Evolutionary conservation across 768 basidiomycete species (phyloP), one percentile per base, ranked within the genome.

Genomic region (Termitomyces sp.): DNA sequence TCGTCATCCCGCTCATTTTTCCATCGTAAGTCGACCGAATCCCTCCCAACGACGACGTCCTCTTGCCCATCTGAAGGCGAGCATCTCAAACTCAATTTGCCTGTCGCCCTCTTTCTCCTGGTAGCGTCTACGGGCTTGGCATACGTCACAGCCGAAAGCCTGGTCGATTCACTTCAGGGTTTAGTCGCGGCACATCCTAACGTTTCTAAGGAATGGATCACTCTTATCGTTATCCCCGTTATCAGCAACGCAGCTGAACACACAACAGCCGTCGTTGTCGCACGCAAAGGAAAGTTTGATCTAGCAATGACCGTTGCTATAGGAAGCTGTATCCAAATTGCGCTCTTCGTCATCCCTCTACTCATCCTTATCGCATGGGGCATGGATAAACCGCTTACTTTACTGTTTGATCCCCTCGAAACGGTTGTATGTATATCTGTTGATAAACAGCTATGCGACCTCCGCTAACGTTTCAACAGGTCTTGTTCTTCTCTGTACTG

Each of bases 191-290:
- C 67, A 16, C 68, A 75, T 50, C 71, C 72, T 9, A 65, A 54
- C 43, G 63, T 78, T 16, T 75, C 73, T 29, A 75, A 76, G 57
- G 73, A 77, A 52, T 76, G 73, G 71, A 70, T 77, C 54, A 76
- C 75, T 1, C 67, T 76, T 13, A 76, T 78, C 54, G 65, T 78
- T 58, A 73, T 78, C 35, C 75, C 74, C 7, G 61, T 76, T 25
- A 71, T 75, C 50, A 69, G 72, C 43, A 75, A 75, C 44, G 73
- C 75, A 16, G 73, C 75, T 9, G 74, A 75, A 59, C 73, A 74
- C 49, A 65, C 72, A 39, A 75, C 75, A 3, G 74, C 73, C 15
- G 73, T 76, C 31, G 68, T 76, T 18, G 72, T 76, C 7, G 74
- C 75, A 5, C 66, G 68, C 32, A 74, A 74, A 51, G 73, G 72